Percentiles rank a stretch among this genome's conserved stretches.
These are phyloP conservation scores for Circinella minor DNA, from an alignment of 371 early-diverging fungal genomes.

Conservation along the genomic window DNA sequence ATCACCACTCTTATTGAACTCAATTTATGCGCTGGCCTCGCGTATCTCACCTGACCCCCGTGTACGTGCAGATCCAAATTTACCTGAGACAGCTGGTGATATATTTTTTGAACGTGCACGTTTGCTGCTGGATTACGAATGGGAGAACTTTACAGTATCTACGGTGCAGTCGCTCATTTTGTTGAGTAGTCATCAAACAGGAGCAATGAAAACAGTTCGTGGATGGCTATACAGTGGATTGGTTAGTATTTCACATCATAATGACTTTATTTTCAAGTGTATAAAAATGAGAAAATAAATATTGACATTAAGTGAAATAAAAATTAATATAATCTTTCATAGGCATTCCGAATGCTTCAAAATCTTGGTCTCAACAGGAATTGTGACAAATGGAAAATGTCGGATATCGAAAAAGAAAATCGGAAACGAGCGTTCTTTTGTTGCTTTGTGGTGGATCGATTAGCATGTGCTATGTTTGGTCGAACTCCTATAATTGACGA, in stretches of 20 bases:
- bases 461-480: conserved; percentile 57
- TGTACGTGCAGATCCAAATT: conserved; percentile 35
- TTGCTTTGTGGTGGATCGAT: conserved; percentile 64
- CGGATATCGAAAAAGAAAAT: conserved; percentile 55
- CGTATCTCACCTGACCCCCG: conserved; percentile 47
- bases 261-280: background rate
- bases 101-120: conserved; percentile 52
- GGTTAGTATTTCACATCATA: conserved; percentile 19
- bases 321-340: background rate
- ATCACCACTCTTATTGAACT: conserved; percentile 55
- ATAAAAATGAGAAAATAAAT: no score
- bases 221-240: conserved; percentile 57
- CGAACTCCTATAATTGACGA: conserved; percentile 55
- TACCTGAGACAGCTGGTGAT: conserved; percentile 52
- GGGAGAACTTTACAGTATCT: conserved; percentile 43
- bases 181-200: conserved; percentile 55
- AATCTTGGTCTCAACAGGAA: conserved; percentile 65
- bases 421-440: conserved; percentile 66
- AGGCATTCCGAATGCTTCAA: conserved; percentile 68
- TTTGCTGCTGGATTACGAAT: conserved; percentile 43
- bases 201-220: conserved; percentile 46
- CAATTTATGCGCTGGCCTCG: conserved; percentile 51
- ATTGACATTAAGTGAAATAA: no score
- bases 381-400: conserved; percentile 55
- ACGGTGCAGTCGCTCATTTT: conserved; percentile 49